phyloP scores from a whole-genome alignment of 306 rosid genomes.

The Quercus gilva region DNA sequence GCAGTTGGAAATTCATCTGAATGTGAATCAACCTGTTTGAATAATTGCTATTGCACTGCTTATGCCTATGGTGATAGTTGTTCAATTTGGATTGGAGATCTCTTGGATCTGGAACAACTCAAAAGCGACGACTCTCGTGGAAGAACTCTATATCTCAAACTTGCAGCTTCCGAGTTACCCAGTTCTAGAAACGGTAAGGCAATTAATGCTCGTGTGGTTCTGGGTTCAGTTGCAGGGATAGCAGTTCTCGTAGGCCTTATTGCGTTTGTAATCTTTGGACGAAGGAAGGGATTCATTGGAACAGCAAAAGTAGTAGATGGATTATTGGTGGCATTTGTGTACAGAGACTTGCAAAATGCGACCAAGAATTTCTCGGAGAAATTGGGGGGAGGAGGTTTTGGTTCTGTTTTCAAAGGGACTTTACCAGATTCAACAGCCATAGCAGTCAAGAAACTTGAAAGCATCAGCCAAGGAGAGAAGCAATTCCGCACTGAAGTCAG shows the following conservation, averaged over 20 bases:
- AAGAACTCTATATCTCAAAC: slow-evolving; percentile 43
- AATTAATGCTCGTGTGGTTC: slow-evolving; percentile 35
- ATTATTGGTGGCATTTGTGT: slow-evolving; percentile 63
- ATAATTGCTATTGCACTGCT: slow-evolving; percentile 53
- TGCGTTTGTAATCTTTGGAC: slow-evolving; percentile 30
- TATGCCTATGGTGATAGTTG: slow-evolving; percentile 50
- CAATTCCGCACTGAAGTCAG: slow-evolving; percentile 82
- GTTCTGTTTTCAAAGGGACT: slow-evolving; percentile 82
- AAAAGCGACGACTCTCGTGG: slow-evolving; percentile 23
- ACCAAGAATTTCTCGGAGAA: slow-evolving; percentile 88
- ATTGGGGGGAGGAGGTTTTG: slow-evolving; percentile 90
- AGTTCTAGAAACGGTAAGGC: slow-evolving; percentile 36
- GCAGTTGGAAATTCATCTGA: slow-evolving; percentile 26
- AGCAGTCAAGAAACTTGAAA: slow-evolving; percentile 87
- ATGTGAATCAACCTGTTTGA: slow-evolving; percentile 51
- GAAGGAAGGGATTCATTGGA: slow-evolving; percentile 34
- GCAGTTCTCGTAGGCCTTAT: slow-evolving; percentile 35
- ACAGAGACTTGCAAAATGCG: slow-evolving; percentile 71
- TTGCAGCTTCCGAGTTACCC: slow-evolving; percentile 75
- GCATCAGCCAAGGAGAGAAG: slow-evolving; percentile 90
- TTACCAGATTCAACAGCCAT: slow-evolving; percentile 62
- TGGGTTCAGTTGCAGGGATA: slow-evolving; percentile 38
- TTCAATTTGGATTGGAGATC: slow-evolving; percentile 52
- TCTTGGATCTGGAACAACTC: slow-evolving; percentile 53
- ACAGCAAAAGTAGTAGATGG: slow-evolving; percentile 58